Evolutionary conservation across 768 basidiomycete species (phyloP).

Genomic region (Macrolepiota fuliginosa): DNA sequence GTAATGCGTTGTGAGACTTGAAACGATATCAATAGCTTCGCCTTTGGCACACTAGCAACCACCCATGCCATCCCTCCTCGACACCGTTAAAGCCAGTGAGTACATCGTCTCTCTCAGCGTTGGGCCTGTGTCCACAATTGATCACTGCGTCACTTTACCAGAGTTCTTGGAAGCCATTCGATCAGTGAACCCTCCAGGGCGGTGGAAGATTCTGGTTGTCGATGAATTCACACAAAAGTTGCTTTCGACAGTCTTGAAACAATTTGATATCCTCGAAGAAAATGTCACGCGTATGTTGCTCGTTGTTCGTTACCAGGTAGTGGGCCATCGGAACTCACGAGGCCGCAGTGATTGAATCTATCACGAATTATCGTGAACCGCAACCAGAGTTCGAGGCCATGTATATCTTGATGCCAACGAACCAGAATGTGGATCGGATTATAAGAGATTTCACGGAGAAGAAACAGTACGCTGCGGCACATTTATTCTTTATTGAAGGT

Average conservation of each 20-base stretch:
- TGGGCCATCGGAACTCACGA: not conserved
- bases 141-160: constrained; percentile 25
- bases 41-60: not conserved
- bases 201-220: constrained; percentile 98
- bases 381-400: constrained; percentile 88
- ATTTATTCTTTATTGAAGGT: constrained; percentile 94
- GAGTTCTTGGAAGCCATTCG: constrained; percentile 87
- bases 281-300: constrained; percentile 90
- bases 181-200: constrained; percentile 78
- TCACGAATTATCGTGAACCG: constrained; percentile 77
- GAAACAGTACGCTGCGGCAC: constrained; percentile 77
- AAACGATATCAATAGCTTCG: not conserved
- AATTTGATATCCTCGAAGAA: constrained; percentile 92
- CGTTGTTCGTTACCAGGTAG: not conserved
- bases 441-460: constrained; percentile 75
- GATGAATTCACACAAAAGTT: constrained; percentile 89
- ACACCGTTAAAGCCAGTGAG: constrained; percentile 42
- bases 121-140: not conserved
- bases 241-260: constrained; percentile 81
- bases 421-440: constrained; percentile 89
- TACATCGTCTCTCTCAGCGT: not conserved
- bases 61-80: constrained; percentile 40
- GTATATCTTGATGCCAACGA: constrained; percentile 93
- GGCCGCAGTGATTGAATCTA: constrained; percentile 83
- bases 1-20: not conserved